Evolutionary conservation across 2,329 filamentous ascomycete species (phyloP).

Genomic region (Diaporthe sp.): DNA sequence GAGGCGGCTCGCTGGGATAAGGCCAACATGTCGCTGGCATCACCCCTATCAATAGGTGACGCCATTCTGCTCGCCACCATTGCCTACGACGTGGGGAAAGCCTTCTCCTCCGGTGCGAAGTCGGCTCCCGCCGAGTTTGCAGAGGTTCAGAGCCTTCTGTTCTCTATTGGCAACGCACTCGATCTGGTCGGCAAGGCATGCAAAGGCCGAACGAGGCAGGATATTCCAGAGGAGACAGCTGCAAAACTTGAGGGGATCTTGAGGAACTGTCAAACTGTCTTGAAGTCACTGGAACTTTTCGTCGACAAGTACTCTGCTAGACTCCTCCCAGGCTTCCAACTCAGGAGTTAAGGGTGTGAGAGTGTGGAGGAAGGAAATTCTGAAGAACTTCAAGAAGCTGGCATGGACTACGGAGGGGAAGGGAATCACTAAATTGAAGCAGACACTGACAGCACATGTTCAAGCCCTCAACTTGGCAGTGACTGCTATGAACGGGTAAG

Average conservation of each 20-base stretch:
- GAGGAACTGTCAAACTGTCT: neutral
- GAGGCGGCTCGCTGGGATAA: neutral
- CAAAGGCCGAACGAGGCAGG: neutral
- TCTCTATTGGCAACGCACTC: neutral
- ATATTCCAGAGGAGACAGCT: neutral
- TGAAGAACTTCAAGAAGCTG: neutral
- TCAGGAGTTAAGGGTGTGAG: neutral
- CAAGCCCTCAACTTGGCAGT: neutral
- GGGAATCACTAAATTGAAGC: neutral
- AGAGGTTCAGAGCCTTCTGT: neutral
- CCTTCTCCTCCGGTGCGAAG: constrained; percentile 1
- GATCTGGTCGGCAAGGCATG: neutral
- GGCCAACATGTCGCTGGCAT: neutral
- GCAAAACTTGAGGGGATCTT: neutral
- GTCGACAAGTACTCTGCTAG: neutral
- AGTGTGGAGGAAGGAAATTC: neutral
- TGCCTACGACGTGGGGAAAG: neutral
- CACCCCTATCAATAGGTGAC: neutral
- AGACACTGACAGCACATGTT: constrained; percentile 1
- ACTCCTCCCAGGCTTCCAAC: neutral
- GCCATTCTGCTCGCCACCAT: neutral
- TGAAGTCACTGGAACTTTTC: neutral
- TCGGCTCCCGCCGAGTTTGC: neutral
- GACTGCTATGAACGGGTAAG: neutral
- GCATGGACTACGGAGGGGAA: neutral